Evolutionary conservation across 2,329 filamentous ascomycete genomes (phyloP).

Genomic region (Elsinoe ampelina): DNA sequence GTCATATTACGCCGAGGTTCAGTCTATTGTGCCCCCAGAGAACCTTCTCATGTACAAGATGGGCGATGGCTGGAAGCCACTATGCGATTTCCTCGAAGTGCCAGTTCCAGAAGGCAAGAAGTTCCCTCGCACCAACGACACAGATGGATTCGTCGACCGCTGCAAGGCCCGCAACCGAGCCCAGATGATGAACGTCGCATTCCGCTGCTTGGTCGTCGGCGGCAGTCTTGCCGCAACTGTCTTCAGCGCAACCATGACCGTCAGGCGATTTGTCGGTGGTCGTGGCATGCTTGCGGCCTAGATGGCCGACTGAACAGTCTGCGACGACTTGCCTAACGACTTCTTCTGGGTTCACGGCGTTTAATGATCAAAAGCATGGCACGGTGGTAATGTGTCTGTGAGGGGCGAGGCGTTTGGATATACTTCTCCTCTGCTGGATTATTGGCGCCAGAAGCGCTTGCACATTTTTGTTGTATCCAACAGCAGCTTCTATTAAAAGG

Average conservation of each 20-base stretch:
- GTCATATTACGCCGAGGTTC: conserved; percentile 47
- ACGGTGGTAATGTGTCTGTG: conserved; percentile 11
- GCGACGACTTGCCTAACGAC: not conserved
- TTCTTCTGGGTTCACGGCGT: conserved; percentile 2
- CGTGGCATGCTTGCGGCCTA: conserved; percentile 16
- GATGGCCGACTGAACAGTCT: not conserved
- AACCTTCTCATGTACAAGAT: conserved; percentile 46
- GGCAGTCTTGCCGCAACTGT: conserved; percentile 38
- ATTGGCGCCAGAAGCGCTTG: conserved; percentile 4
- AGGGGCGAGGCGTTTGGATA: conserved; percentile 8
- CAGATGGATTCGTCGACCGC: conserved; percentile 46
- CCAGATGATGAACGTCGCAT: conserved; percentile 47
- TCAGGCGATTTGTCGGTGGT: conserved; percentile 26
- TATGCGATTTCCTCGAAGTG: conserved; percentile 47
- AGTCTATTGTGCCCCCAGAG: conserved; percentile 38
- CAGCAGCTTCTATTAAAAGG: not conserved
- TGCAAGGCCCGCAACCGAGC: conserved; percentile 45
- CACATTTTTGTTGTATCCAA: not conserved
- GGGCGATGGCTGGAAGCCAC: conserved; percentile 45
- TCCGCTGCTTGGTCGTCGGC: conserved; percentile 43
- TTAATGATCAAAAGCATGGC: conserved; percentile 12
- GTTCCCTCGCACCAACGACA: conserved; percentile 46
- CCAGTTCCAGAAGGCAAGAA: conserved; percentile 40
- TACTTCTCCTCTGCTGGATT: conserved; percentile 8
- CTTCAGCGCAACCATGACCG: conserved; percentile 28